A percentile compares a stretch with the other conserved stretches of the same genome.
Evolutionary conservation across 208 protist species (phyloP).

Genomic region (Wallacemonas sp.): DNA sequence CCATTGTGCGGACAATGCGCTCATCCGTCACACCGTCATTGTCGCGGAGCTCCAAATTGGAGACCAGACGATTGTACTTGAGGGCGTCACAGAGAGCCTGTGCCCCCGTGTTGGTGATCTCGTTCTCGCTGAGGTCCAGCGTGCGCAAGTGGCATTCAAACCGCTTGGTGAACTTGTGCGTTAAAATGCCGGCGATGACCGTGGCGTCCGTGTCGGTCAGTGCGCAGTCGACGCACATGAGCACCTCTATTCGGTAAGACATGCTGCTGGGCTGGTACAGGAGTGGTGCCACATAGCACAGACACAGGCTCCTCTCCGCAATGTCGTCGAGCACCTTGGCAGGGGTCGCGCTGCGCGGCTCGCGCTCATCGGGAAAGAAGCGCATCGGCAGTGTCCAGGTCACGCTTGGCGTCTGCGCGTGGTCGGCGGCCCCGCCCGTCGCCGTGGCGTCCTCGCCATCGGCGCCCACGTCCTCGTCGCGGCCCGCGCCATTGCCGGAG

Average conservation of each 20-base stretch:
- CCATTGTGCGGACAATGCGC: slow-evolving; percentile 28
- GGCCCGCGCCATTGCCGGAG: background rate
- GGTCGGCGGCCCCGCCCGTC: background rate
- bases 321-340: slow-evolving; percentile 13
- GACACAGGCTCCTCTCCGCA: slow-evolving; percentile 40
- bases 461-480: background rate
- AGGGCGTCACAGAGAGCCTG: slow-evolving; percentile 42
- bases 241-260: slow-evolving; percentile 33
- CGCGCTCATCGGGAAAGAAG: slow-evolving; percentile 48
- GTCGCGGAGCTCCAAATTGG: slow-evolving; percentile 32
- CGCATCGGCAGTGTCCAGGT: slow-evolving; percentile 19
- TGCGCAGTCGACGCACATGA: slow-evolving; percentile 43
- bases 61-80: slow-evolving; percentile 44
- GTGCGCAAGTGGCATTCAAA: slow-evolving; percentile 35
- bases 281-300: slow-evolving; percentile 52
- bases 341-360: slow-evolving; percentile 17
- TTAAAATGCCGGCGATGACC: slow-evolving; percentile 49
- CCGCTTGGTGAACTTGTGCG: slow-evolving; percentile 19
- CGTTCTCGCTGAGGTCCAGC: slow-evolving; percentile 41
- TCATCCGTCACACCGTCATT: slow-evolving; percentile 29
- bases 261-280: slow-evolving; percentile 42
- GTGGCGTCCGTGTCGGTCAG: slow-evolving; percentile 58
- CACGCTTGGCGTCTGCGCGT: background rate
- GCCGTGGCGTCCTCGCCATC: background rate
- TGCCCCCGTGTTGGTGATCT: slow-evolving; percentile 56